Evolutionary conservation across 2,329 filamentous ascomycete genomes (phyloP), one percentile per base, ranked within the genome.

Genomic region (Cordyceps javanica): DNA sequence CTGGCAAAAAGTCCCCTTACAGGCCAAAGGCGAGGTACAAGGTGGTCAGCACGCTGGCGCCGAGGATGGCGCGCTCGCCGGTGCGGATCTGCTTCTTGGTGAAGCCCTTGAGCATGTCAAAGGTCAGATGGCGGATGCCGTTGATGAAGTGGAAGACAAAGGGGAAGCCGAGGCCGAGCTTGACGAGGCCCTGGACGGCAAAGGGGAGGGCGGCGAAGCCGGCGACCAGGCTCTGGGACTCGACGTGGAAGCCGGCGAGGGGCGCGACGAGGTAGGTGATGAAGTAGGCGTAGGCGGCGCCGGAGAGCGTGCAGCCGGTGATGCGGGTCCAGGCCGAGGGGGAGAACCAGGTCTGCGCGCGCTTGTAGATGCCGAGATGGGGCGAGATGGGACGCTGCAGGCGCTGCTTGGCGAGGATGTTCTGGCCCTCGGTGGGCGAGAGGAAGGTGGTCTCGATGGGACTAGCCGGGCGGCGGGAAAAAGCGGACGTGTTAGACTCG

Each of bases 361-460:
- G 83, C 72, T 85, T 82, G 85, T 97, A 97, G 82, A 95, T 92
- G 68, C 76, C 72, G 62, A 97, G 83, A 71, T 97, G 91, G 57
- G 92, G 92, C 46, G 90, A 82, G 66, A 96, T 81, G 70, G 92
- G 92, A 54, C 92, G 92, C 68, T 81, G 75, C 57, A 87, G 81
- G 67, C 92, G 92, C 79, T 97, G 92, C 69, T 84, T 78, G 67
- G 82, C 86, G 70, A 97, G 90, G 74, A 96, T 83, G 64, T 81
- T 70, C 63, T 82, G 67, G 62, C 74, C 82, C 61, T 87, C 77
- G 55, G 72, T 65, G 55, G 75, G 72, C 60, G 81, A 77, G 66
- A 88, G 66, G 69, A 81, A 80, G 66, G 83, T 73, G 57, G 85
- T 86, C 41, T 82, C 75, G 66, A 82, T 76, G 66, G 70, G 67